Conservation (phyloP, 805 yeast genomes). For the Kuraishia cidri region DNA sequence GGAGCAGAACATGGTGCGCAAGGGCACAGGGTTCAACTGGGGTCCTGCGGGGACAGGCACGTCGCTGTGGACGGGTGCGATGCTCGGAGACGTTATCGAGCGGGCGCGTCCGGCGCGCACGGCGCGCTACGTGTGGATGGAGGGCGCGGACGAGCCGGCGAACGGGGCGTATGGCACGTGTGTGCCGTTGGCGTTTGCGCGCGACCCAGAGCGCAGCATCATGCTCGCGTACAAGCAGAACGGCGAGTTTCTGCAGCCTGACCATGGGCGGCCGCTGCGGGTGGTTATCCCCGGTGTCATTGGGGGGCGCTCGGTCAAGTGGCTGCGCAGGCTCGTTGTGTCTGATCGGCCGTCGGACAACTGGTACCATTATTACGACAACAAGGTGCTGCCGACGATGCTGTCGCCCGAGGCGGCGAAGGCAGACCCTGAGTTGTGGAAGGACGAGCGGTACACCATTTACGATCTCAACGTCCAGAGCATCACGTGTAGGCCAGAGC, state of each 20-base stretch:
- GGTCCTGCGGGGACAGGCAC: conserved; percentile 24
- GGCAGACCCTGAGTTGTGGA: conserved; percentile 23
- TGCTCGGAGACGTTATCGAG: conserved; percentile 17
- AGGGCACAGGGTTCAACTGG: conserved; percentile 26
- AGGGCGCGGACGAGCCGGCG: conserved; percentile 22
- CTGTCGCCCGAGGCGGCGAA: conserved; percentile 23
- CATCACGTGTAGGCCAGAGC: conserved; percentile 21
- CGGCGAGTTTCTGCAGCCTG: conserved; percentile 22
- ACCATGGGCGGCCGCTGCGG: conserved; percentile 25
- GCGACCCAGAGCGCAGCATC: conserved; percentile 20
- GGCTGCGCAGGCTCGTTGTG: conserved; percentile 19
- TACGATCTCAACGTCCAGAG: conserved; percentile 24
- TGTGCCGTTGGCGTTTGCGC: conserved; percentile 19
- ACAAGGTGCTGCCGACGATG: conserved; percentile 24
- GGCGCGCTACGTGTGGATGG: conserved; percentile 23
- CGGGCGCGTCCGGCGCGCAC: conserved; percentile 16
- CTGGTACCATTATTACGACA: conserved; percentile 26
- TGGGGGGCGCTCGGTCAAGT: conserved; percentile 29
- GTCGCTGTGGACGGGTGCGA: conserved; percentile 23
- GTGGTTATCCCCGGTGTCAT: conserved; percentile 26
- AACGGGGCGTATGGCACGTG: conserved; percentile 24
- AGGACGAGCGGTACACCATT: conserved; percentile 25
- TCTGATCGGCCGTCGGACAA: conserved; percentile 22
- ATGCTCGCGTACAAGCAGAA: conserved; percentile 25
- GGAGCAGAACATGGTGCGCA: conserved; percentile 23